Percentiles rank a stretch among this genome's conserved stretches.
Evolutionary conservation across 1,284 basidiomycete species (phyloP).

Genomic region (Trichosporon coremiiforme): DNA sequence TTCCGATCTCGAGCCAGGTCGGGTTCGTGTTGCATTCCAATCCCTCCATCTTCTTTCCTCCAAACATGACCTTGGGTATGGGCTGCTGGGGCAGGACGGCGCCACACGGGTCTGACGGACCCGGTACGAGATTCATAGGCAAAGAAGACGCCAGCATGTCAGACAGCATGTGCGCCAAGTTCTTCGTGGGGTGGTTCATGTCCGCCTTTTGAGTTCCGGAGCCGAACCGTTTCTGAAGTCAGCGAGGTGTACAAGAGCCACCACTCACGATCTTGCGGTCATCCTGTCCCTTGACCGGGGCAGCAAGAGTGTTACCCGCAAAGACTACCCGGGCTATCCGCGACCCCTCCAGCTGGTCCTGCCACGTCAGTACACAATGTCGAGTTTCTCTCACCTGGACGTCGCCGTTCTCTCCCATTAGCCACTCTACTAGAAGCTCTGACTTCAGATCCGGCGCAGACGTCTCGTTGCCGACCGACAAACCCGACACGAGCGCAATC

Average conservation of each 20-base stretch:
- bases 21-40: slow-evolving; percentile 88
- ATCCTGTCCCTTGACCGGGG: slow-evolving; percentile 60
- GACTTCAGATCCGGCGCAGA: slow-evolving; percentile 69
- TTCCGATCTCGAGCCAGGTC: slow-evolving; percentile 69
- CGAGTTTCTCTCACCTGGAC: slow-evolving; percentile 57
- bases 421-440: slow-evolving; percentile 81
- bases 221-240: slow-evolving; percentile 58
- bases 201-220: slow-evolving; percentile 54
- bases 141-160: slow-evolving; percentile 70
- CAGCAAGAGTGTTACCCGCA: slow-evolving; percentile 78
- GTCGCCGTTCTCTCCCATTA: slow-evolving; percentile 79
- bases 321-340: slow-evolving; percentile 80
- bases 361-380: neutral
- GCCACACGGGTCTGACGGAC: slow-evolving; percentile 82
- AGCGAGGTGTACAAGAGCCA: neutral
- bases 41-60: slow-evolving; percentile 63
- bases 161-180: slow-evolving; percentile 69
- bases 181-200: slow-evolving; percentile 71
- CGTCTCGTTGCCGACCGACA: slow-evolving; percentile 65
- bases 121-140: slow-evolving; percentile 81
- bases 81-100: slow-evolving; percentile 91
- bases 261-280: slow-evolving; percentile 64
- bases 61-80: slow-evolving; percentile 88
- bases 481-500: slow-evolving; percentile 81
- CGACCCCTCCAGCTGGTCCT: slow-evolving; percentile 67